These are phyloP conservation scores for Globisporangium alternatum DNA, from an alignment of 352 stramenopile genomes.

Conservation along the genomic window DNA sequence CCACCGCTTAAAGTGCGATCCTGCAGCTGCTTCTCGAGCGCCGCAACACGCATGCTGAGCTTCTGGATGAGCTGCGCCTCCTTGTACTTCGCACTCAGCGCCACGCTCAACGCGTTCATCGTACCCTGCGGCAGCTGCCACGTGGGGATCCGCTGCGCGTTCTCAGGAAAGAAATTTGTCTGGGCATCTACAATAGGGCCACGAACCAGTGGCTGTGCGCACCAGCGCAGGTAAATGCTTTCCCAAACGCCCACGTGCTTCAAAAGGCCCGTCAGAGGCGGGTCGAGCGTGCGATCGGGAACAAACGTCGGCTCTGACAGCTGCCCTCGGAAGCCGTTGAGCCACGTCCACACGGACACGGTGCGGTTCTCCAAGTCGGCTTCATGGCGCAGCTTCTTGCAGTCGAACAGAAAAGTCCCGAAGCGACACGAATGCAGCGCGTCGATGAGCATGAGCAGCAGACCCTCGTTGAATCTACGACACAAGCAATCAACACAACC, in stretches of 20 bases:
- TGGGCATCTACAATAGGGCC: slow-evolving; percentile 23
- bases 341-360: slow-evolving; percentile 76
- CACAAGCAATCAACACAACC: not conserved
- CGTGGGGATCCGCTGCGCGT: slow-evolving; percentile 46
- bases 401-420: slow-evolving; percentile 97
- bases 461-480: slow-evolving; percentile 90
- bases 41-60: slow-evolving; percentile 33
- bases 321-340: slow-evolving; percentile 69
- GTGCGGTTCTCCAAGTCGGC: slow-evolving; percentile 60
- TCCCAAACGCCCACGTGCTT: slow-evolving; percentile 69
- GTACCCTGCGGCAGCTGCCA: slow-evolving; percentile 64
- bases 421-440: slow-evolving; percentile 97
- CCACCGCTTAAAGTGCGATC: not conserved
- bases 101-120: slow-evolving; percentile 46
- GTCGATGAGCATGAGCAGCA: slow-evolving; percentile 93
- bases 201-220: slow-evolving; percentile 53
- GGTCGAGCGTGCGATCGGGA: slow-evolving; percentile 50
- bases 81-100: slow-evolving; percentile 37
- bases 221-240: slow-evolving; percentile 74
- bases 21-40: slow-evolving; percentile 28
- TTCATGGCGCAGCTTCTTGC: slow-evolving; percentile 76
- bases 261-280: slow-evolving; percentile 53
- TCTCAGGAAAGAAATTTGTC: slow-evolving; percentile 58
- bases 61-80: slow-evolving; percentile 43
- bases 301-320: slow-evolving; percentile 57